These are phyloP conservation scores for Pachyrhizus erosus DNA, from an alignment of 306 rosid species.

Conservation along the genomic window DNA sequence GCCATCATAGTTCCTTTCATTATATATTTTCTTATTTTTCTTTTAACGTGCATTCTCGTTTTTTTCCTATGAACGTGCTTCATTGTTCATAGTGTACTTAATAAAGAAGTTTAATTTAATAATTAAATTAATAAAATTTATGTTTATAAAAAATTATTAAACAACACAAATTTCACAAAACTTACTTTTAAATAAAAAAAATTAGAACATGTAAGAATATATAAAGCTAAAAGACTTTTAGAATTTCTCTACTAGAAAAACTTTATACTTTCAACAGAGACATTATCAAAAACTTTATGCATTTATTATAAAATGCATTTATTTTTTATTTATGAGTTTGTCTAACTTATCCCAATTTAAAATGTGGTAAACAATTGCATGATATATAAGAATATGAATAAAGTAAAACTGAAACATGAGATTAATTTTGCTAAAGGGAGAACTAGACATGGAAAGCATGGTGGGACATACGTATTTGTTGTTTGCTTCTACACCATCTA, in stretches of 20 bases:
- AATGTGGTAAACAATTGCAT: too few species aligned
- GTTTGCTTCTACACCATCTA: not conserved
- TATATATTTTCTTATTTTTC: not conserved
- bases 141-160: too few species aligned
- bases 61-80: not conserved
- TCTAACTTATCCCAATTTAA: too few species aligned
- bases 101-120: too few species aligned
- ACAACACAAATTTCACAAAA: not conserved
- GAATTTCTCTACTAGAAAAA: too few species aligned
- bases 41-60: not conserved
- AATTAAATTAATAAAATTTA: too few species aligned
- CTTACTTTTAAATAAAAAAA: not conserved
- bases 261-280: not conserved
- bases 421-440: not conserved
- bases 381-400: not conserved
- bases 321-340: too few species aligned
- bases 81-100: not conserved
- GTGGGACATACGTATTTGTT: slow-evolving; percentile 50
- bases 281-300: too few species aligned
- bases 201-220: too few species aligned
- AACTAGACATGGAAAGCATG: slow-evolving; percentile 19
- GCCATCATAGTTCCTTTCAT: not conserved
- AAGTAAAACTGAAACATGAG: not conserved
- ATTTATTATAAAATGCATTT: too few species aligned
- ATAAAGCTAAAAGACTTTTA: too few species aligned